Percentiles rank a stretch among this genome's conserved stretches.
phyloP scores from a whole-genome alignment of 2,329 filamentous ascomycete species.

The Colletotrichum scovillei region DNA sequence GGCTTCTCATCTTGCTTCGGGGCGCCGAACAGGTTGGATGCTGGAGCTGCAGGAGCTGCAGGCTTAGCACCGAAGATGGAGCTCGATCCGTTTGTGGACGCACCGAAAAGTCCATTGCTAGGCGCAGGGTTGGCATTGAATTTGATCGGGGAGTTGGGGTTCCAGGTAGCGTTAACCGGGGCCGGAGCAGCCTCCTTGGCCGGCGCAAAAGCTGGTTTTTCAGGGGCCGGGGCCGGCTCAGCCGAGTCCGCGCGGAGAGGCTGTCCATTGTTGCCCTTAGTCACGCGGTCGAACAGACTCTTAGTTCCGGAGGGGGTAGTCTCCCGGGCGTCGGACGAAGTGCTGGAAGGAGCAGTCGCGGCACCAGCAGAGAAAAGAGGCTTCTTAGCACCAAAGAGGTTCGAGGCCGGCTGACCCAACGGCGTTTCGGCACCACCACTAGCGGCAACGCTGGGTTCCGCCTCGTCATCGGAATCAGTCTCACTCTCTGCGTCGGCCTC shows the following conservation, averaged over 20 bases:
- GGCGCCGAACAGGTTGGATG: slow-evolving; percentile 51
- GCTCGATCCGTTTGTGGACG: slow-evolving; percentile 42
- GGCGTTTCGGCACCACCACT: slow-evolving; percentile 55
- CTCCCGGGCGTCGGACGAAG: slow-evolving; percentile 55
- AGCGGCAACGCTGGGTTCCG: slow-evolving; percentile 54
- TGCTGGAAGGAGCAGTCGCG: slow-evolving; percentile 45
- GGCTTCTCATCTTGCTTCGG: slow-evolving; percentile 45
- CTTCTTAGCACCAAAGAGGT: slow-evolving; percentile 46
- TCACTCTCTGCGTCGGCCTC: slow-evolving; percentile 61
- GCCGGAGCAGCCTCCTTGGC: slow-evolving; percentile 46
- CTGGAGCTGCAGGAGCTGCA: slow-evolving; percentile 40
- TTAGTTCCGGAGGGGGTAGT: slow-evolving; percentile 53
- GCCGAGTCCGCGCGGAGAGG: slow-evolving; percentile 53
- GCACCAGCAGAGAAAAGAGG: slow-evolving; percentile 32
- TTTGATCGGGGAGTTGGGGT: slow-evolving; percentile 63
- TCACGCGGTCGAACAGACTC: slow-evolving; percentile 68
- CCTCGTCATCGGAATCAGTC: slow-evolving; percentile 54
- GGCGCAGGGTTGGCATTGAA: slow-evolving; percentile 53
- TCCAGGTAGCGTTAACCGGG: slow-evolving; percentile 60
- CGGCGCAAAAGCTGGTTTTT: slow-evolving; percentile 50
- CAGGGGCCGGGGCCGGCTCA: slow-evolving; percentile 43
- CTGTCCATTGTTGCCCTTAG: slow-evolving; percentile 61
- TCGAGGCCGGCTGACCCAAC: slow-evolving; percentile 47
- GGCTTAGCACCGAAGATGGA: slow-evolving; percentile 52
- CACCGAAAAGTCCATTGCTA: slow-evolving; percentile 34